phyloP scores from a whole-genome alignment of 148 eudicot genomes.

The Selenicereus undatus region DNA sequence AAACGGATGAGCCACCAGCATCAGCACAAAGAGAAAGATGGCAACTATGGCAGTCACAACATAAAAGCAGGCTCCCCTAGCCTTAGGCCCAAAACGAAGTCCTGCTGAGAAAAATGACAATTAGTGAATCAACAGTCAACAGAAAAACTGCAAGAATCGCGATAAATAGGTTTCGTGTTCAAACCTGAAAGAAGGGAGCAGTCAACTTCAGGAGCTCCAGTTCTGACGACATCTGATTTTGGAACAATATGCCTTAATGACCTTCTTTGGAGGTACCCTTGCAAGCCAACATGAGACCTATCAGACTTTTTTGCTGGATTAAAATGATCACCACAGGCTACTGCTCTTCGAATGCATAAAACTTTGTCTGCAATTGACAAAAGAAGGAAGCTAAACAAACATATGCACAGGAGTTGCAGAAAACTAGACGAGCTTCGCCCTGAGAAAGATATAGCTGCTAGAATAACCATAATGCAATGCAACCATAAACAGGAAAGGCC shows the following conservation, averaged over 20 bases:
- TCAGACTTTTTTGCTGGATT: slow-evolving; percentile 24
- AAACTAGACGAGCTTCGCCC: neutral
- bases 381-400: slow-evolving; percentile 16
- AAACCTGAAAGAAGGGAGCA: slow-evolving; percentile 59
- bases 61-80: slow-evolving; percentile 70
- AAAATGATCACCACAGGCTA: slow-evolving; percentile 25
- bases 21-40: slow-evolving; percentile 53
- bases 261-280: slow-evolving; percentile 18
- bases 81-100: slow-evolving; percentile 43
- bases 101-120: slow-evolving; percentile 38
- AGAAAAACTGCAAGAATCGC: neutral
- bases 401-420: neutral
- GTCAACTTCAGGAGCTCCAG: slow-evolving; percentile 55
- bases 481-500: neutral
- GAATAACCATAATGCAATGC: too few relatives aligned
- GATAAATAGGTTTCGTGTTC: slow-evolving; percentile 6
- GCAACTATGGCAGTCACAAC: slow-evolving; percentile 55
- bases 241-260: slow-evolving; percentile 40
- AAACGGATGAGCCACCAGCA: slow-evolving; percentile 86
- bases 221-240: slow-evolving; percentile 59
- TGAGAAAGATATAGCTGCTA: neutral
- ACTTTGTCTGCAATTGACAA: slow-evolving; percentile 28
- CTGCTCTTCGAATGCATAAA: slow-evolving; percentile 23
- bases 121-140: neutral
- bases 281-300: slow-evolving; percentile 19